These are phyloP conservation scores for Cyclotella distinguenda DNA, from an alignment of 108 stramenopile genomes.

Conservation along the genomic window DNA sequence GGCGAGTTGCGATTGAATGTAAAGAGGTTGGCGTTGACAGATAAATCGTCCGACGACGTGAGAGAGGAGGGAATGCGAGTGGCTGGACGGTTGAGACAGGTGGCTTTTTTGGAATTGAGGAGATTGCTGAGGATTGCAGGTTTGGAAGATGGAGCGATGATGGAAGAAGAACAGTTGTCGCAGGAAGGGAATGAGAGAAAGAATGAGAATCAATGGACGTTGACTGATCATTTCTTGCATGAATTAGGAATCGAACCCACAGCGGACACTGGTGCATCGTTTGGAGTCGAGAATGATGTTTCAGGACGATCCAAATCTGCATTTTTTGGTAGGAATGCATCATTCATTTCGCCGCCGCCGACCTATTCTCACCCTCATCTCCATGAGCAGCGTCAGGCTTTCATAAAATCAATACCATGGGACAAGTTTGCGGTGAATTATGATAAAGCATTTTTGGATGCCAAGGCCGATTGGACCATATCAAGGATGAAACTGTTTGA, in stretches of 20 bases:
- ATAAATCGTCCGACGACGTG: not conserved
- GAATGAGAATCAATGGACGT: conserved; percentile 24
- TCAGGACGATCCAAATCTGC: not conserved
- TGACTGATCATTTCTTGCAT: conserved; percentile 44
- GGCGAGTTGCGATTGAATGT: conserved; percentile 16
- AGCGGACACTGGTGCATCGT: conserved; percentile 1
- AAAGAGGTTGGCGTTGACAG: conserved; percentile 15
- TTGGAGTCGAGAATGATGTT: not conserved
- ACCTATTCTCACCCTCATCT: conserved; percentile 24
- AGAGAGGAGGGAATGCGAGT: not conserved
- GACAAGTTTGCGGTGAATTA: conserved; percentile 23
- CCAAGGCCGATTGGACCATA: conserved; percentile 28
- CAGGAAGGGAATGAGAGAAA: conserved; percentile 2
- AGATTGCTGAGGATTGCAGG: conserved; percentile 68
- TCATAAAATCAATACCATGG: conserved; percentile 34
- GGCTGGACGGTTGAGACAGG: conserved; percentile 23
- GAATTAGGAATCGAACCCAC: conserved; percentile 43
- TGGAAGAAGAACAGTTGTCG: not conserved
- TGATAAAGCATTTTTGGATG: conserved; percentile 34
- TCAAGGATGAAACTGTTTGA: conserved; percentile 27
- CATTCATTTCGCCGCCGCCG: not conserved
- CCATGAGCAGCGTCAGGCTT: conserved; percentile 15
- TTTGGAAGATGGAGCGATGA: conserved; percentile 28
- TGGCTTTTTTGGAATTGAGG: conserved; percentile 51
- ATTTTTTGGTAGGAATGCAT: conserved; percentile 17